Evolutionary conservation across 495 filamentous ascomycete species (phyloP), one percentile per base, ranked within the genome.

Genomic region (Hypoxylon trugodes): DNA sequence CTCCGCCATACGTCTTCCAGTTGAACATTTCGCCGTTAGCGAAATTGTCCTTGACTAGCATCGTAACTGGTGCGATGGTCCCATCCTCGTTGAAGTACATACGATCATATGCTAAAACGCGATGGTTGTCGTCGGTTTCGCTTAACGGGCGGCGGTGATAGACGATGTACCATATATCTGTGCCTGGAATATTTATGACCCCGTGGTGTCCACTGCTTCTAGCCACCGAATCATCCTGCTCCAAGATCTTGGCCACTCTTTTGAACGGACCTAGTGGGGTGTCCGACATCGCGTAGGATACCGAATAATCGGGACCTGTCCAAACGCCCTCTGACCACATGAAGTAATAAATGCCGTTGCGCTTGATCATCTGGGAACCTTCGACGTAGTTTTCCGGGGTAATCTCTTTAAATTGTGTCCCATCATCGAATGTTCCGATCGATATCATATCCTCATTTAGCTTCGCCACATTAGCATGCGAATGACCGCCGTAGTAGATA

Each of bases 401-500:
- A 35, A 79, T 77, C 40, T 79, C 77, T 30, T 70, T 76, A 58
- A 73, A 63, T 24, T 62, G 59, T 8, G 63, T 68, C 6, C 66
- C 66, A 45, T 73, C 66, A 18, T 68, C 71, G 28, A 73, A 70
- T 0, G 55, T 51, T 0, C 69, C 69, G 24, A 72, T 58, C 0
- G 71, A 76, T 15, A 79, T 71, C 80, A 81, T 82, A 55, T 81
- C 80, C 7, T 70, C 68, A 22, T 74, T 74, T 21, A 82, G 52
- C 60, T 81, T 76, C 0, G 76, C 78, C 1, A 80, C 76, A 5
- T 78, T 70, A 13, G 72, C 72, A 55, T 81, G 77, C 15, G 75
- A 74, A 59, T 77, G 79, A 1, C 80, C 80, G 0, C 81, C 81
- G 46, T 83, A 82, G 63, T 82, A 82, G 9, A 82, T 69, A 62